Evolutionary conservation across 257 asterid species (phyloP).

Genomic region (Buddleja alternifolia): DNA sequence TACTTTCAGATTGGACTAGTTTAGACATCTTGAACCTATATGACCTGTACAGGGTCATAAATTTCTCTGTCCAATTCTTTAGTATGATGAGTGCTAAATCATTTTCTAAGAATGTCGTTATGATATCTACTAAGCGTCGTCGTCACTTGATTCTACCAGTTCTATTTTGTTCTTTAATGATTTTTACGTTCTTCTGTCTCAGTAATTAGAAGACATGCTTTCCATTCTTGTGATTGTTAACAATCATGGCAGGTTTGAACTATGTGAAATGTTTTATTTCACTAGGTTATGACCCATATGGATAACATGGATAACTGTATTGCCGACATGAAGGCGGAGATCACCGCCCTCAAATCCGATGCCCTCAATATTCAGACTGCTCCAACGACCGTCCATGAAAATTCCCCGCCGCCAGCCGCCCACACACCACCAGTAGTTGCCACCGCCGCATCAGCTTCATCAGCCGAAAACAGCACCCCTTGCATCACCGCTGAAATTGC

Average conservation of each 20-base stretch:
- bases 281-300: too few species aligned
- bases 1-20: slow-evolving; percentile 11
- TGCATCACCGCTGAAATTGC: too few species aligned
- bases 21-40: neutral
- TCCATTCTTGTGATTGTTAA: neutral
- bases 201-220: slow-evolving; percentile 13
- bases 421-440: too few species aligned
- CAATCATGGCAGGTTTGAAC: neutral
- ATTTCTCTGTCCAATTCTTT: neutral
- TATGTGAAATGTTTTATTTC: too few species aligned
- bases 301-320: too few species aligned
- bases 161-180: slow-evolving; percentile 16
- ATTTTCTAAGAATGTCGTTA: neutral
- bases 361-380: too few species aligned
- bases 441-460: too few species aligned
- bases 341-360: too few species aligned
- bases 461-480: too few species aligned
- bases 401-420: too few species aligned
- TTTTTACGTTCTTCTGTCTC: neutral
- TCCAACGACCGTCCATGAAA: too few species aligned
- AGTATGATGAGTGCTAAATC: neutral
- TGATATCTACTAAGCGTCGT: slow-evolving; percentile 6
- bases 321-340: too few species aligned
- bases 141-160: neutral
- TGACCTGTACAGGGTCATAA: neutral